Evolutionary conservation across 2,329 filamentous ascomycete species (phyloP), one percentile per base, ranked within the genome.

Genomic region (Aspergillus fructus): DNA sequence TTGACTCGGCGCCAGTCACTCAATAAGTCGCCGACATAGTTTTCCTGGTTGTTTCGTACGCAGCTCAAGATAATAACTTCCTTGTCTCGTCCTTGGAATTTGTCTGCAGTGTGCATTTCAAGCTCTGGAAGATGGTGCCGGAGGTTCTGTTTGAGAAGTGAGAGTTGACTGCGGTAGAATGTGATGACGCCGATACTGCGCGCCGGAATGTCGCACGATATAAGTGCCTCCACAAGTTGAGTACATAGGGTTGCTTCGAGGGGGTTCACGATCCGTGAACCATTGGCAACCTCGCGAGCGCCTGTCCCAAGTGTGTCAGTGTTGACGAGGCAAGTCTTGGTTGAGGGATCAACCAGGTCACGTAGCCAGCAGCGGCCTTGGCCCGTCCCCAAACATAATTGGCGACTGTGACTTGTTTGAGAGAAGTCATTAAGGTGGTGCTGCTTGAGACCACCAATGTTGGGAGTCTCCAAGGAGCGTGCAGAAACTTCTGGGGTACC

Each of bases 61-160:
- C 96, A 87, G 55, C 86, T 91, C 8, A 99, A 83, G 13, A 99
- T 85, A 0, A 97, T 85, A 3, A 96, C 88, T 69, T 96, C 92
- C 71, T 99, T 99, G 76, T 99, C 94, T 9, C 94, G 85, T 6
- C 94, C 94, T 72, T 99, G 94, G 74, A 96, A 99, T 45, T 93
- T 91, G 75, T 99, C 94, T 3, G 94, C 93, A 0, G 94, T 97
- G 74, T 99, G 92, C 83, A 97, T 92, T 75, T 99, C 94, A 1
- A 99, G 86, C 2, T 84, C 83, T 0, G 80, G 76, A 0, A 80
- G 76, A 64, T 81, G 75, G 42, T 77, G 79, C 33, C 85, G 84
- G 34, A 96, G 83, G 11, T 81, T 82, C 59, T 93, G 85, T 62
- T 90, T 90, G 1, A 99, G 81, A 2, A 96, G 79, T 0, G 91